phyloP scores from a whole-genome alignment of 805 yeast genomes.

The Limtongia smithiae region DNA sequence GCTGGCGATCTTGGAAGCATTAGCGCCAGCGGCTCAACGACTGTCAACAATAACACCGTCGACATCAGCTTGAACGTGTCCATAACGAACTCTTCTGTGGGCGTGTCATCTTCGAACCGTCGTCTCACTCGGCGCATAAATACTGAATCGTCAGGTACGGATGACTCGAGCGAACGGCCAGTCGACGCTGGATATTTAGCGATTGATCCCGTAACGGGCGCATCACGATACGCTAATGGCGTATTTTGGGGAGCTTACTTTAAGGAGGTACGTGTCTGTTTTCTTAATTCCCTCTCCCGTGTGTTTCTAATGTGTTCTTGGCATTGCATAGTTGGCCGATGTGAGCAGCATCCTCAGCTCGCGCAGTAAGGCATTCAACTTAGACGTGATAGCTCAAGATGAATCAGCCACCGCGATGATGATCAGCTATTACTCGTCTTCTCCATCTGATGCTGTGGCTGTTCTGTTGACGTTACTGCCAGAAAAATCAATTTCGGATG shows the following conservation, averaged over 20 bases:
- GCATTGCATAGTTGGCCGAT: constrained; percentile 9
- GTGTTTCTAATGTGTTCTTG: neutral
- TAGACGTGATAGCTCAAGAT: constrained; percentile 13
- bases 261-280: constrained; percentile 18
- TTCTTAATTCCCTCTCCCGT: neutral
- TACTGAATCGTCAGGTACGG: neutral
- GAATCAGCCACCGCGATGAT: constrained; percentile 10
- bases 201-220: constrained; percentile 13
- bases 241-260: constrained; percentile 26
- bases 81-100: no score
- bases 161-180: neutral
- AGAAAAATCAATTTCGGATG: constrained; percentile 8
- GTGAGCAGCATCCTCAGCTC: constrained; percentile 14
- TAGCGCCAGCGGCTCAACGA: no score
- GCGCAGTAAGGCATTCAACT: constrained; percentile 5
- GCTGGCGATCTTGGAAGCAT: no score
- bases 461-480: constrained; percentile 9
- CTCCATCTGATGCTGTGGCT: constrained; percentile 5
- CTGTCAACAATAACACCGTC: neutral
- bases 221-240: constrained; percentile 20
- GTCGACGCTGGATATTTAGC: constrained; percentile 18
- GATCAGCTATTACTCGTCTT: constrained; percentile 3
- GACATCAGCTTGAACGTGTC: neutral
- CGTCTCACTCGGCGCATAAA: neutral
- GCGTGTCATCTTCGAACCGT: no score